Conservation (phyloP, 768 basidiomycete species). For the Piloderma croceum region DNA sequence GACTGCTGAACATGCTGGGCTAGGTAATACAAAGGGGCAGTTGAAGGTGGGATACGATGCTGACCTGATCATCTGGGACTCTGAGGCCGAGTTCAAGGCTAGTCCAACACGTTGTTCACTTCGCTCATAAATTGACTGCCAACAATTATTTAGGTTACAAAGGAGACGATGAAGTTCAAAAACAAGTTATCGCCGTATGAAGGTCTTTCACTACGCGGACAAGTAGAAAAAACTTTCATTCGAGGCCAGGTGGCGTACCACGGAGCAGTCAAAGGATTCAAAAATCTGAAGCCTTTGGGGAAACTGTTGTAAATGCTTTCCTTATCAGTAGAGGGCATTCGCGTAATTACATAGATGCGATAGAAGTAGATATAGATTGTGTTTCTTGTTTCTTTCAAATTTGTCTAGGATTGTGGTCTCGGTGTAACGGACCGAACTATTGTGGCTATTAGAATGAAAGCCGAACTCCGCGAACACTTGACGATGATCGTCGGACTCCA, state of each 20-base stretch:
- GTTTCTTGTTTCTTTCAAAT: no score
- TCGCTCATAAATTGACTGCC: slow-evolving; percentile 6
- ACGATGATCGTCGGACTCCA: slow-evolving; percentile 18
- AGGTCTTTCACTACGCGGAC: slow-evolving; percentile 63
- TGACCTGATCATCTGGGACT: slow-evolving; percentile 84
- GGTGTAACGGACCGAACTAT: no score
- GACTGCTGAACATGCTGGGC: slow-evolving; percentile 76
- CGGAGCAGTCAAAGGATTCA: slow-evolving; percentile 26
- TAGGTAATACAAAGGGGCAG: slow-evolving; percentile 65
- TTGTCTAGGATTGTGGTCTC: no score
- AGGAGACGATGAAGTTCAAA: slow-evolving; percentile 76
- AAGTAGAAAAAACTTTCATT: slow-evolving; percentile 75
- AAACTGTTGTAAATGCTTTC: slow-evolving; percentile 34
- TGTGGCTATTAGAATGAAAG: no score
- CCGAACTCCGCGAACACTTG: no score
- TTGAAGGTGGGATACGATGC: slow-evolving; percentile 74
- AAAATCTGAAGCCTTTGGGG: slow-evolving; percentile 30
- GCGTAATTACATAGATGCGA: no score
- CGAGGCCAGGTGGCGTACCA: slow-evolving; percentile 70
- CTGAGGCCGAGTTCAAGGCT: slow-evolving; percentile 42
- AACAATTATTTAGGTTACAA: slow-evolving; percentile 51
- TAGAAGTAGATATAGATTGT: no score
- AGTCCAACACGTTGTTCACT: slow-evolving; percentile 7
- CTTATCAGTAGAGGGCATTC: no score
- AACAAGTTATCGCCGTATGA: slow-evolving; percentile 92